Evolutionary conservation across 352 stramenopile species (phyloP).

Genomic region (Pythium sukuiense): DNA sequence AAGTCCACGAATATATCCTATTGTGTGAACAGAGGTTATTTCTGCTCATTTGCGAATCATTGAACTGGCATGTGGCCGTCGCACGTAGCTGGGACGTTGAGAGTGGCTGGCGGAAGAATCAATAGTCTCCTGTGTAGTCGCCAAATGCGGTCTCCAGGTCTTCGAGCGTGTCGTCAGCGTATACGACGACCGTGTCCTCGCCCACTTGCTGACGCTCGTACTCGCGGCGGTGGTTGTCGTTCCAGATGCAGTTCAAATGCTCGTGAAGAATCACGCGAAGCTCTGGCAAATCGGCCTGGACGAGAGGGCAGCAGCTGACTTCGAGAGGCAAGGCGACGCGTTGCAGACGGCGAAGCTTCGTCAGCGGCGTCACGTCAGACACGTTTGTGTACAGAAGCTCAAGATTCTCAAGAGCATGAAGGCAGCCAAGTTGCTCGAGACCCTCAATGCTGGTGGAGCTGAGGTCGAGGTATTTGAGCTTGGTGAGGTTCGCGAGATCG

Average conservation of each 20-base stretch:
- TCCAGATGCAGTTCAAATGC: conserved; percentile 17
- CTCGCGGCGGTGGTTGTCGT: conserved; percentile 2
- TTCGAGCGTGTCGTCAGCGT: conserved; percentile 4
- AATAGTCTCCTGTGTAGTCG: conserved; percentile 22
- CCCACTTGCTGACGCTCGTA: background rate
- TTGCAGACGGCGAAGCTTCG: conserved; percentile 1
- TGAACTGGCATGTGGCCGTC: too few species aligned
- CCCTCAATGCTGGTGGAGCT: conserved; percentile 13
- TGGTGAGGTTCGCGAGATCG: conserved; percentile 4
- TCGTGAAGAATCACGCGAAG: conserved; percentile 20
- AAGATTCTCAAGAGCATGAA: conserved; percentile 1
- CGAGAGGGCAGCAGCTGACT: conserved; percentile 15
- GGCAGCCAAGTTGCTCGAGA: conserved; percentile 1
- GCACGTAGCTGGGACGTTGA: too few species aligned
- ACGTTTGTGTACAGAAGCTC: conserved; percentile 18
- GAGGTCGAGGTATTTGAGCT: conserved; percentile 16
- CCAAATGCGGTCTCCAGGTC: conserved; percentile 17
- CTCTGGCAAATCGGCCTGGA: conserved; percentile 4
- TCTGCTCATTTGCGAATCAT: too few species aligned
- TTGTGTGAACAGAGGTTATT: too few species aligned
- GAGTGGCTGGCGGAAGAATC: too few species aligned
- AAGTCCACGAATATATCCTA: too few species aligned
- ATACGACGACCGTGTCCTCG: background rate
- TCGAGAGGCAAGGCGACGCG: conserved; percentile 12
- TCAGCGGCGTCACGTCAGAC: conserved; percentile 7